Evolutionary conservation across 139 green algal species (phyloP).

Genomic region (Edaphochlamys debaryana): DNA sequence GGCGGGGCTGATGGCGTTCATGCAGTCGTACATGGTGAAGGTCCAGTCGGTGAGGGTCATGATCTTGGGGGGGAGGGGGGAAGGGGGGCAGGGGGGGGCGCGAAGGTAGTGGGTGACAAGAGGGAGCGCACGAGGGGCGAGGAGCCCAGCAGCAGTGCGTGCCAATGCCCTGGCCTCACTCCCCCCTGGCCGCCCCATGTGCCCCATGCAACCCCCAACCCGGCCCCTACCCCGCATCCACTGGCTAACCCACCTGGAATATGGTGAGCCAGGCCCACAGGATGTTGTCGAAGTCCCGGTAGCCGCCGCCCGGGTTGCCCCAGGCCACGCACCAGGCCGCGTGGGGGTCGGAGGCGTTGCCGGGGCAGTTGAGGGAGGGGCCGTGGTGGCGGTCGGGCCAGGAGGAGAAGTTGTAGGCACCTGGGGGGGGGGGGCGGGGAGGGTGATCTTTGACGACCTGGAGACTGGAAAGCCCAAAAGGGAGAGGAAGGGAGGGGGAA

Average conservation of each 20-base stretch:
- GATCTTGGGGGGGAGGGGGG: too few relatives aligned
- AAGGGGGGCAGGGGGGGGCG: neutral
- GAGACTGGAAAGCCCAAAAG: too few relatives aligned
- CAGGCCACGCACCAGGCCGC: neutral
- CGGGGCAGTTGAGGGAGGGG: neutral
- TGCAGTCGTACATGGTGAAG: conserved; percentile 37
- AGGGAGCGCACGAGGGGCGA: too few relatives aligned
- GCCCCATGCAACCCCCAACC: neutral
- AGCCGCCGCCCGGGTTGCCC: neutral
- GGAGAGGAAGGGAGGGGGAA: too few relatives aligned
- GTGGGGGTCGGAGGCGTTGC: too few relatives aligned
- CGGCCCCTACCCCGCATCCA: too few relatives aligned
- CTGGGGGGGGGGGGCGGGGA: too few relatives aligned
- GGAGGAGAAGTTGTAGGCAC: neutral
- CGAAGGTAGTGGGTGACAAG: neutral
- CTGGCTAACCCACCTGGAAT: too few relatives aligned
- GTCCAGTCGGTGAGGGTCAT: conserved; percentile 29
- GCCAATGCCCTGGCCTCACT: too few relatives aligned
- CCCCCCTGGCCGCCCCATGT: too few relatives aligned
- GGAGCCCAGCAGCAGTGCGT: too few relatives aligned
- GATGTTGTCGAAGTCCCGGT: conserved; percentile 68
- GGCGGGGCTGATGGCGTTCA: neutral
- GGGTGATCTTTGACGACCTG: too few relatives aligned
- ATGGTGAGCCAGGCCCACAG: neutral
- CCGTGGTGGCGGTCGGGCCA: neutral